These are phyloP conservation scores for Patellaria atrata DNA, from an alignment of 495 filamentous ascomycete genomes.

Conservation along the genomic window DNA sequence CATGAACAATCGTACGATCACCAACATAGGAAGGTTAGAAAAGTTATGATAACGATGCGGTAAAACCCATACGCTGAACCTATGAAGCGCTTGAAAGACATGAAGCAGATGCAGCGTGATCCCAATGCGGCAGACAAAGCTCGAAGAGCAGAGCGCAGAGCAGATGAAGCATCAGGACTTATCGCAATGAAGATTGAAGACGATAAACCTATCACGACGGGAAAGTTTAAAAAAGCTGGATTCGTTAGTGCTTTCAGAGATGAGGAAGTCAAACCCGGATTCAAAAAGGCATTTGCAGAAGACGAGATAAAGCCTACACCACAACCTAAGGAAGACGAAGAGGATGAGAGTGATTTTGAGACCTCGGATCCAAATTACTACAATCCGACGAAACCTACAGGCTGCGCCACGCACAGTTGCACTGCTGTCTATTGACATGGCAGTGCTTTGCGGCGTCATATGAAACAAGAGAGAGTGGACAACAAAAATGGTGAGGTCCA, in stretches of 20 bases:
- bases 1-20: slow-evolving; percentile 60
- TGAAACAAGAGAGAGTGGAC: too few species aligned
- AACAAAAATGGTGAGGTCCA: too few species aligned
- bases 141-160: slow-evolving; percentile 34
- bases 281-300: slow-evolving; percentile 21
- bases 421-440: too few species aligned
- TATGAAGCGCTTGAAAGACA: slow-evolving; percentile 45
- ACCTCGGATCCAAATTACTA: slow-evolving; percentile 32
- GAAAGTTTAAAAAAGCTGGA: slow-evolving; percentile 36
- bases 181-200: slow-evolving; percentile 37
- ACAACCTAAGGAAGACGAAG: slow-evolving; percentile 17
- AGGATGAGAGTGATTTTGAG: slow-evolving; percentile 30
- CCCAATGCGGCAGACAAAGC: slow-evolving; percentile 44
- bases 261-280: slow-evolving; percentile 9
- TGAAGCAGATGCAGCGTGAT: slow-evolving; percentile 50
- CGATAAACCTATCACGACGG: slow-evolving; percentile 27
- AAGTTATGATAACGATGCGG: not conserved
- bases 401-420: too few species aligned
- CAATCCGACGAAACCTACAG: slow-evolving; percentile 38
- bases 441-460: too few species aligned
- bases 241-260: slow-evolving; percentile 10
- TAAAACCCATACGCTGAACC: not conserved
- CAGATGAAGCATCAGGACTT: slow-evolving; percentile 53
- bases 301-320: slow-evolving; percentile 25
- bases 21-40: slow-evolving; percentile 38